Base-by-base conservation (phyloP, 75 land plant species). In the Picea sitchensis region DNA sequence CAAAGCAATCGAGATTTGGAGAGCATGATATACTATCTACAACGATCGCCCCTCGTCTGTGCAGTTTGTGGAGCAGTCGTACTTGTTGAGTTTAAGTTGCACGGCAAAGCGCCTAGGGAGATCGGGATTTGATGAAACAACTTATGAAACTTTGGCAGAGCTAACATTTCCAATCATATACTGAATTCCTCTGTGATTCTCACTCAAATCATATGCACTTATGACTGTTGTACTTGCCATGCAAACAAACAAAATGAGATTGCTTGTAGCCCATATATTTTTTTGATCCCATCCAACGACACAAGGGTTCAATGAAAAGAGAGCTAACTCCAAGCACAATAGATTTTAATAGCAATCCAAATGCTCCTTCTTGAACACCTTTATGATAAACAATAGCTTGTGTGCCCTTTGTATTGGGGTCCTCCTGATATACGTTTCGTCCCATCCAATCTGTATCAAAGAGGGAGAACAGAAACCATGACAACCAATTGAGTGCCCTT, bases 391-490 rank as follows among this genome's bases (percentile, higher is more conserved):
- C 84, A 26, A 64, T 34, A 12, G 84, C 86, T 81, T 91, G 83
- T 30, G 73, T 44, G 58, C 61, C 11, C 71, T 82, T 73, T 51
- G 95, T 94, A 7, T 83, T 88, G 13, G 99, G 99, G 84, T 87
- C 83, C 21, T 95, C 98, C 32, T 92, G 88, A 82, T 89, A 94
- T 58, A 96, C 99, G 81, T 96, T 98, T 17, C 84, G 88, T 15
- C 99, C 99, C 98, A 96, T 95, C 99, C 99, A 96, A 61, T 96
- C 99, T 12, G 99, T 96, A 75, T 96, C 98, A 78, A 90, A 96
- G 18, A 96, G 88, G 80, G 94, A 82, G 78, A 96, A 96, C 0
- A 94, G 94, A 74, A 96, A 96, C 99, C 99, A 96, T 0, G 94
- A 91, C 36, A 94, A 61, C 94, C 99, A 97, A 73, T 87, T 93